Evolutionary conservation across 345 rosid genomes (phyloP).

Genomic region (Capsella bursapastoris): DNA sequence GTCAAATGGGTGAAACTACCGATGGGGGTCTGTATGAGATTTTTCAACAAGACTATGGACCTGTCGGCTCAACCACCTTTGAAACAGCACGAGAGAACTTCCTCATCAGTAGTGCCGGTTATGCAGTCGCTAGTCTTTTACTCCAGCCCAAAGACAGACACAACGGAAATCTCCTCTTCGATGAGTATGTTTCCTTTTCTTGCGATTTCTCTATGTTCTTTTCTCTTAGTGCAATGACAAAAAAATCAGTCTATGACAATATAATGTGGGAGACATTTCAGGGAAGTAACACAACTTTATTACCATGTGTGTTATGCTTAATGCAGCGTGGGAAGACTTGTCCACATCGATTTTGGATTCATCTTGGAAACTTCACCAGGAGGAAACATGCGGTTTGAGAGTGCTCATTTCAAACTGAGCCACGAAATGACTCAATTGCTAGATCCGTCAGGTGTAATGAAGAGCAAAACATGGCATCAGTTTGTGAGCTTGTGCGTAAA

Average conservation of each 20-base stretch:
- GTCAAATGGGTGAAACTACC: constrained; percentile 99
- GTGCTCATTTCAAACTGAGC: constrained; percentile 97
- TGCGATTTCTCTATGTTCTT: neutral
- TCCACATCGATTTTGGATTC: constrained; percentile 98
- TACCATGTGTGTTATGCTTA: constrained; percentile 19
- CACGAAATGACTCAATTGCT: constrained; percentile 98
- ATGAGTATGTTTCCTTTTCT: constrained; percentile 54
- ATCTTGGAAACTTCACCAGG: constrained; percentile 96
- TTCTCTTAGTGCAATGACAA: constrained; percentile 21
- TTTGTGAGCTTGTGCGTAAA: constrained; percentile 90
- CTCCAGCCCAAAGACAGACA: constrained; percentile 99
- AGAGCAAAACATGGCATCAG: constrained; percentile 84
- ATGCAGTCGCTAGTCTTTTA: constrained; percentile 96
- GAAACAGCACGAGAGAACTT: constrained; percentile 97
- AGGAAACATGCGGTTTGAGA: constrained; percentile 96
- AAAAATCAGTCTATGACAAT: neutral
- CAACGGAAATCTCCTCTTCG: constrained; percentile 98
- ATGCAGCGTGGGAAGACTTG: constrained; percentile 88
- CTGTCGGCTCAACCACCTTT: constrained; percentile 87
- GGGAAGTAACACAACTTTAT: neutral
- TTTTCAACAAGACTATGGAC: constrained; percentile 96
- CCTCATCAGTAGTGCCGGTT: constrained; percentile 96
- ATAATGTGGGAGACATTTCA: neutral
- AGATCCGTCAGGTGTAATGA: constrained; percentile 92
- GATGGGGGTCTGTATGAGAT: constrained; percentile 98